Base-by-base conservation (phyloP, 306 rosid genomes). In the Macrotyloma uniflorum region DNA sequence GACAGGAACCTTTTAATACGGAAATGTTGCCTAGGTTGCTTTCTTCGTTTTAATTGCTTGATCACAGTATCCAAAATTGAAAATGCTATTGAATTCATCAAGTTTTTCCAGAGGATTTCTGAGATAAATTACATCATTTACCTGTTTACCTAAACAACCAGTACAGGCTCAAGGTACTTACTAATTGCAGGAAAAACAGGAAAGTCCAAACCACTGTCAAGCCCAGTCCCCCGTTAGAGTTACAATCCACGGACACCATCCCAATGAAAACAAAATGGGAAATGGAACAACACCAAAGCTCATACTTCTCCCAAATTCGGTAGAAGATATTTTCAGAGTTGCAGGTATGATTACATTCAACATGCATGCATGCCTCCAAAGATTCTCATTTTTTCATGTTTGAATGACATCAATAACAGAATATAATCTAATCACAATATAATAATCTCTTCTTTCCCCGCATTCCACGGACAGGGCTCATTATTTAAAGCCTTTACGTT, bases 271-370 rank as follows among this genome's bases (percentile, higher is more conserved):
- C 71, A 59, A 74, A 75, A 79, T 13, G 42, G 88, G 83, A 80
- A 93, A 67, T 45, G 57, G 63, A 65, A 61, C 79, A 36, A 64
- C 63, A 9, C 91, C 87, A 74, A 88, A 88, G 83, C 90, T 92
- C 54, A 72, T 94, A 78, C 82, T 84, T 83, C 85, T 94, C 84
- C 97, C 98, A 8, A 63, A 89, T 45, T 83, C 96, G 70, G 78
- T 82, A n/a, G 90, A 94, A 78, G 93, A 82, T 23, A 88, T 94
- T 79, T 81, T 88, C 77, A 72, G 46, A 55, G 36, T 87, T 72
- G 94, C 97, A 92, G 95, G 98, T 94, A 70, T 70, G 46, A 30
- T 65, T 40, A 68, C 61, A 58, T 33, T 55, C 40, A 57, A 83
- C 74, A 80, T 78, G 76, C 72, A 81, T 62, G 51, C 67, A 73